Conservation (phyloP, 1,284 basidiomycete species). For the Cryptococcus depauperatus region DNA sequence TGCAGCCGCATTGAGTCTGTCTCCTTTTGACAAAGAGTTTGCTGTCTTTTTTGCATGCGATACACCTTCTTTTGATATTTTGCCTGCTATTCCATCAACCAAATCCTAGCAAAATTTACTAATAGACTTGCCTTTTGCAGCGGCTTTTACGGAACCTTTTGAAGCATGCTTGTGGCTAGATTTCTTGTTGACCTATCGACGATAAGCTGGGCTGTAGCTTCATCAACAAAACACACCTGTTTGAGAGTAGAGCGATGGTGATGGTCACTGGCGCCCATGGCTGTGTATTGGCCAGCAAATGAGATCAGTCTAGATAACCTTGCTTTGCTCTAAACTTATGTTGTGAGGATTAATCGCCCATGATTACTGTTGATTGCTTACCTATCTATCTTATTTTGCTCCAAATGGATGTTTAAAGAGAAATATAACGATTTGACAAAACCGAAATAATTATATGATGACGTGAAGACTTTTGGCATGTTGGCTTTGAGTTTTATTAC, state of each 20-base stretch:
- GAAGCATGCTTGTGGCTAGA: constrained; percentile 85
- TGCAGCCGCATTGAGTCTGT: constrained; percentile 35
- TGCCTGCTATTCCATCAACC: constrained; percentile 51
- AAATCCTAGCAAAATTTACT: not conserved
- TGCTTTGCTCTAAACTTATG: no score
- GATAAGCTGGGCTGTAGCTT: not conserved
- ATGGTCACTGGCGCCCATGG: no score
- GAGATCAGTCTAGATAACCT: no score
- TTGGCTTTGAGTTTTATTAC: no score
- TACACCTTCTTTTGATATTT: constrained; percentile 46
- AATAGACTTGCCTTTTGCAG: constrained; percentile 61
- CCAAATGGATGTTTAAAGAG: no score
- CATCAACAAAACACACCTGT: constrained; percentile 53
- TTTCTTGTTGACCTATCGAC: constrained; percentile 65
- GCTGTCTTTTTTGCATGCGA: constrained; percentile 23
- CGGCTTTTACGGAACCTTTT: constrained; percentile 67
- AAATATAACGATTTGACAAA: no score
- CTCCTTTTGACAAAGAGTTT: constrained; percentile 33
- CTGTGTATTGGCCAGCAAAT: no score
- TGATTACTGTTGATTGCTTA: no score
- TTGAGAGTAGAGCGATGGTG: constrained; percentile 76
- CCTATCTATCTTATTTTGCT: no score
- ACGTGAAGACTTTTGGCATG: no score
- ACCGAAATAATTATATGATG: no score
- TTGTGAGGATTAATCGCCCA: no score